A percentile compares a stretch with the other conserved stretches of the same genome.
Evolutionary conservation across 352 stramenopile species (phyloP).

Genomic region (Pythium oligandrum): DNA sequence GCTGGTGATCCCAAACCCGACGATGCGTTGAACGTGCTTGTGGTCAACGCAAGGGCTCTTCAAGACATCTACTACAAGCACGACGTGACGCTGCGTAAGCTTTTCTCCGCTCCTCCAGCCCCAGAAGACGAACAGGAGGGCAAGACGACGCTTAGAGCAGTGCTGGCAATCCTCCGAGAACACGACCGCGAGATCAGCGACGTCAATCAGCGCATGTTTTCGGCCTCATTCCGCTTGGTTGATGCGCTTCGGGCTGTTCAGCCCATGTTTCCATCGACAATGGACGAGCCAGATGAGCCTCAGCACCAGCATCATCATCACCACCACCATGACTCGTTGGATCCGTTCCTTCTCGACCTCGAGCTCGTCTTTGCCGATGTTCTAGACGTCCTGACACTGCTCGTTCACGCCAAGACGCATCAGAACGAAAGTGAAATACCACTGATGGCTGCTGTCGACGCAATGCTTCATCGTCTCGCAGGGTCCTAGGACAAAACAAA

Average conservation of each 20-base stretch:
- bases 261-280: constrained; percentile 1
- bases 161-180: constrained; percentile 15
- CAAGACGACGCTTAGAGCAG: constrained; percentile 12
- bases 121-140: not conserved
- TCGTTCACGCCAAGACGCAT: too few relatives aligned
- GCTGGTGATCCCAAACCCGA: constrained; percentile 3
- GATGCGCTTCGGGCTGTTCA: constrained; percentile 18
- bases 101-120: too few relatives aligned
- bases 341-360: constrained; percentile 50
- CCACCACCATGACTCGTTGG: constrained; percentile 12
- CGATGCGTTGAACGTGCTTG: not conserved
- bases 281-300: too few relatives aligned
- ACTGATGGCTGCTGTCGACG: constrained; percentile 38
- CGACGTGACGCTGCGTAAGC: too few relatives aligned
- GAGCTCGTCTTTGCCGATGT: constrained; percentile 55
- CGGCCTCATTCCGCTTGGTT: constrained; percentile 11
- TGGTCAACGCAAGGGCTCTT: too few relatives aligned
- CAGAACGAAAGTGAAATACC: constrained; percentile 9
- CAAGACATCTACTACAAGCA: too few relatives aligned
- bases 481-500: not conserved
- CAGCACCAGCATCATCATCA: too few relatives aligned
- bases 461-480: constrained; percentile 32
- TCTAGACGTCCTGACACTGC: constrained; percentile 20
- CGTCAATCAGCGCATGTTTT: constrained; percentile 3
- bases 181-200: not conserved